Evolutionary conservation across 2,329 filamentous ascomycete genomes (phyloP).

Genomic region (Colletotrichum destructivum): DNA sequence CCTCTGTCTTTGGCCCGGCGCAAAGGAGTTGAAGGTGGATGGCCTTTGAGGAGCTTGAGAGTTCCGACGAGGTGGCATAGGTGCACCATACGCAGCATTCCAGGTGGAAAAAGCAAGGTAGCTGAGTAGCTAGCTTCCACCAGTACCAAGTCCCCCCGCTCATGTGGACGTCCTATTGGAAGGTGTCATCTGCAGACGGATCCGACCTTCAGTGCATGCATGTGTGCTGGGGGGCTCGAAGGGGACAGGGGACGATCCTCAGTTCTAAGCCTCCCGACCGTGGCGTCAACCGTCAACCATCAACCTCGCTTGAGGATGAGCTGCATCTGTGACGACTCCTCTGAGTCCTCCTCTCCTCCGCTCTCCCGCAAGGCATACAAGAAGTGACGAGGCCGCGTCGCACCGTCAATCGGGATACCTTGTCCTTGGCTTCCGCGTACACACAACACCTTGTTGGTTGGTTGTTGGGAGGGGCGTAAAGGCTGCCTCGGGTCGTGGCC

Average conservation of each 20-base stretch:
- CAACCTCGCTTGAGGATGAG: background rate
- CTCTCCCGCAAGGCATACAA: too few relatives aligned
- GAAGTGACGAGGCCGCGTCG: too few relatives aligned
- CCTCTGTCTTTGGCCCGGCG: constrained; percentile 13
- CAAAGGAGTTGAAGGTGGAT: constrained; percentile 13
- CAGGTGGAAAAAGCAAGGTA: constrained; percentile 17
- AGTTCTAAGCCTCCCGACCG: background rate
- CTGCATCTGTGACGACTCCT: background rate
- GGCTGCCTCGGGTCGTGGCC: constrained; percentile 18
- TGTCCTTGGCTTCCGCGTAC: background rate
- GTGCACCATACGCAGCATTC: constrained; percentile 17
- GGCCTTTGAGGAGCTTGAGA: constrained; percentile 31
- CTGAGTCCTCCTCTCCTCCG: too few relatives aligned
- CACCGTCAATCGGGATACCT: background rate
- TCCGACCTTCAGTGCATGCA: constrained; percentile 41
- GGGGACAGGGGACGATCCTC: constrained; percentile 22
- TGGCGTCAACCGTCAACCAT: background rate
- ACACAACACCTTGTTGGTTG: background rate
- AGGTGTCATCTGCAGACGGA: constrained; percentile 43
- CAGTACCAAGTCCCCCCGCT: constrained; percentile 15
- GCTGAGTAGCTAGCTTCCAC: background rate
- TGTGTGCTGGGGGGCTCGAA: constrained; percentile 31
- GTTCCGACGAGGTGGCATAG: constrained; percentile 15
- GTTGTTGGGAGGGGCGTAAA: constrained; percentile 3
- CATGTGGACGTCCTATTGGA: constrained; percentile 39